Conservation (phyloP, 345 rosid genomes). For the Eucalyptus shirleyi region DNA sequence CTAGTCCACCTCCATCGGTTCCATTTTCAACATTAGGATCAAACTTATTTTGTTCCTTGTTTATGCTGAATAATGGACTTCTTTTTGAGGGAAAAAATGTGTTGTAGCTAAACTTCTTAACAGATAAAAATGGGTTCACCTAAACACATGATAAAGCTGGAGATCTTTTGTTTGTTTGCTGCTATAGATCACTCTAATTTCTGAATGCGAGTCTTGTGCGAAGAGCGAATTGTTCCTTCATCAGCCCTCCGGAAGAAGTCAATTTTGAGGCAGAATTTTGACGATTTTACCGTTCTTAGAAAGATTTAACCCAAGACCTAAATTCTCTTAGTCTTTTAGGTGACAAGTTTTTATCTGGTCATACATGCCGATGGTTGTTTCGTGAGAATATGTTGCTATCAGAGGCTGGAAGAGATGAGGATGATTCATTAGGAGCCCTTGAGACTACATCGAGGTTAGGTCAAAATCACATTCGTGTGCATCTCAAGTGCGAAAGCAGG, state of each 20-base stretch:
- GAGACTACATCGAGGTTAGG: conserved; percentile 26
- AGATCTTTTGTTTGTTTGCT: background rate
- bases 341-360: background rate
- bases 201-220: background rate
- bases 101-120: background rate
- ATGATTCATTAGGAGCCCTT: background rate
- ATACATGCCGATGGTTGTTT: background rate
- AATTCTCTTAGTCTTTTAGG: background rate
- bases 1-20: background rate
- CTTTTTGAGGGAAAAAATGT: background rate
- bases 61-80: background rate
- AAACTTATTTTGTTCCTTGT: background rate
- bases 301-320: background rate
- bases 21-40: background rate
- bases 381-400: background rate
- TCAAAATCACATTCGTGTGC: conserved; percentile 14
- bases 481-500: conserved; percentile 14
- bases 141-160: background rate
- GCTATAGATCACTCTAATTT: background rate
- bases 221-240: background rate
- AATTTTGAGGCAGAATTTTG: background rate
- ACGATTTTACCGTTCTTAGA: background rate
- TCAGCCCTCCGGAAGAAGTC: background rate
- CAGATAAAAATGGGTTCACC: background rate
- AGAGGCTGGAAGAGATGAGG: background rate